phyloP scores from a whole-genome alignment of 306 rosid genomes.

The Luffa acutangula region DNA sequence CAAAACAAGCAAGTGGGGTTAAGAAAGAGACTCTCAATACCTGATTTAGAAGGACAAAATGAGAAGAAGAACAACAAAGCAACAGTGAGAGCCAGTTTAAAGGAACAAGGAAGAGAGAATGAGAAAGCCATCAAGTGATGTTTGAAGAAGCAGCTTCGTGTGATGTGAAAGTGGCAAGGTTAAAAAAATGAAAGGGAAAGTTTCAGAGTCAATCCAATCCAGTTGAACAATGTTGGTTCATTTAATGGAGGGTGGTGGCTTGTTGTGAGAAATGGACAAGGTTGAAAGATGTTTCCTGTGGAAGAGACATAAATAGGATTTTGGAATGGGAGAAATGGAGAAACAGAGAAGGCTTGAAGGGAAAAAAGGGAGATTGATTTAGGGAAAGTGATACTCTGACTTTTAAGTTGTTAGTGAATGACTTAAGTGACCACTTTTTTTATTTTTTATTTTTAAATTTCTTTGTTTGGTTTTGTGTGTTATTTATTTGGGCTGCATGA shows the following conservation, averaged over 20 bases:
- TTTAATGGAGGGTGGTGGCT: neutral
- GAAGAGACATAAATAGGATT: conserved; percentile 1
- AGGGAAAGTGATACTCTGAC: conserved; percentile 1
- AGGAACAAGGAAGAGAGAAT: neutral
- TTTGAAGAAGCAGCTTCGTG: too few species aligned
- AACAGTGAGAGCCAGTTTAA: neutral
- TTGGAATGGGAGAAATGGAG: neutral
- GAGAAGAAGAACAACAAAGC: conserved; percentile 4
- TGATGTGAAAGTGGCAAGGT: too few species aligned
- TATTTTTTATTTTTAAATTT: neutral
- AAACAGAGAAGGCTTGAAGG: neutral
- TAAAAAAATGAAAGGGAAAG: neutral
- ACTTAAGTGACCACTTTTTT: neutral
- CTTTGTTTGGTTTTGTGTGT: too few species aligned
- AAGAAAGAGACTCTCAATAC: neutral
- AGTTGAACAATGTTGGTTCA: neutral
- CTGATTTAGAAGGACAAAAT: conserved; percentile 4
- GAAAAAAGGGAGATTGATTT: neutral
- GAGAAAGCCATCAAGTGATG: neutral
- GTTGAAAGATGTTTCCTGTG: neutral
- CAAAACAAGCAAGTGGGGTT: neutral
- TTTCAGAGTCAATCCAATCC: neutral
- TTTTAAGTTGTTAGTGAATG: conserved; percentile 5
- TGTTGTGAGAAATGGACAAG: neutral
- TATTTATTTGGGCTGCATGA: neutral